A percentile compares a stretch with the other conserved stretches of the same genome.
Evolutionary conservation across 1,284 basidiomycete genomes (phyloP).

Genomic region (Microbotryum scabiosae): DNA sequence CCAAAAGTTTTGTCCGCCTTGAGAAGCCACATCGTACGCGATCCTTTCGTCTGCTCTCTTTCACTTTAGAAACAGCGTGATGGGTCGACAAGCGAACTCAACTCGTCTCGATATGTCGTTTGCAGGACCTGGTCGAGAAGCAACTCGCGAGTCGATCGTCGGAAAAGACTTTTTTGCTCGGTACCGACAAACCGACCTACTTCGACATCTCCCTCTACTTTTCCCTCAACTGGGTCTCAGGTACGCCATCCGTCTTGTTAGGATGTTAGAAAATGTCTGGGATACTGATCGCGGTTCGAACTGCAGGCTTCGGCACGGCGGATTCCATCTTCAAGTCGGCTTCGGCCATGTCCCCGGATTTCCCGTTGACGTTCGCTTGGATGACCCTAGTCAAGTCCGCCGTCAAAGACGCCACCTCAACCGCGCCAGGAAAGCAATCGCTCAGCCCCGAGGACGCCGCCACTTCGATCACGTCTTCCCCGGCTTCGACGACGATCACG

Average conservation of each 20-base stretch:
- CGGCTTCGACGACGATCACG: background rate
- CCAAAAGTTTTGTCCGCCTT: background rate
- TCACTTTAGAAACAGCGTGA: background rate
- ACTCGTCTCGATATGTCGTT: background rate
- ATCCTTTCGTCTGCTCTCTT: background rate
- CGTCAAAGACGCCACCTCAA: background rate
- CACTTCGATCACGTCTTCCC: no score
- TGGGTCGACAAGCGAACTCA: background rate
- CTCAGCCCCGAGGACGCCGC: no score
- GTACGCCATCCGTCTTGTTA: no score
- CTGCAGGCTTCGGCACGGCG: constrained; percentile 3
- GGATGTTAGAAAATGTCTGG: no score
- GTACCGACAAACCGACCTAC: constrained; percentile 11
- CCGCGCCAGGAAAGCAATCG: background rate
- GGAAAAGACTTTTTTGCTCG: constrained; percentile 6
- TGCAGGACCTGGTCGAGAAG: constrained; percentile 6
- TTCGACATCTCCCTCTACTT: constrained; percentile 20
- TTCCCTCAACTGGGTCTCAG: constrained; percentile 12
- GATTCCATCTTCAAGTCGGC: background rate
- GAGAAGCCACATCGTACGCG: constrained; percentile 1
- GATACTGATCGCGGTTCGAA: no score
- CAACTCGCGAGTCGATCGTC: background rate
- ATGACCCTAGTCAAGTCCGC: background rate
- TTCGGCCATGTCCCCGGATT: background rate
- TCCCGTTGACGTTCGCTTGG: constrained; percentile 1